Conservation (phyloP, 352 stramenopile genomes). For the Pythium diclinum region DNA sequence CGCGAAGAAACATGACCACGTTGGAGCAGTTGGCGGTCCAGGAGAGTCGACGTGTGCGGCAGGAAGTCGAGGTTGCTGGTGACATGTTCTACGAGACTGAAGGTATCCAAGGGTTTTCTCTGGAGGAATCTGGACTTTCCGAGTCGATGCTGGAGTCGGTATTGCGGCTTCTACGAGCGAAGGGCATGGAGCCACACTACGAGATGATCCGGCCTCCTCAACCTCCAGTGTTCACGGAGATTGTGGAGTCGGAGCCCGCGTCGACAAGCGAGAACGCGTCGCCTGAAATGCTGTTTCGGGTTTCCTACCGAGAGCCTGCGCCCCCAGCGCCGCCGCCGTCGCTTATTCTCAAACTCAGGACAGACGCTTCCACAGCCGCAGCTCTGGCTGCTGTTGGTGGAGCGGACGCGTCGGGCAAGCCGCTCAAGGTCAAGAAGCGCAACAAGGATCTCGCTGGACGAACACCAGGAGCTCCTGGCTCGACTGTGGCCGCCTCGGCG, state of each 20-base stretch:
- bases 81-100: conserved; percentile 26
- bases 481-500: conserved; percentile 16
- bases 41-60: conserved; percentile 21
- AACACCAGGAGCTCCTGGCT: background rate
- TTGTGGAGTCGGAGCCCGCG: conserved; percentile 31
- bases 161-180: conserved; percentile 38
- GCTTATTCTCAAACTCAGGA: conserved; percentile 35
- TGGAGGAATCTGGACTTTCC: conserved; percentile 3
- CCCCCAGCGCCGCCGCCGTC: conserved; percentile 32
- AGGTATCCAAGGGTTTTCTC: background rate
- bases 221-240: conserved; percentile 15
- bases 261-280: conserved; percentile 21
- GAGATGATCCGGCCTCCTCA: conserved; percentile 52
- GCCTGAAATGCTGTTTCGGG: conserved; percentile 48
- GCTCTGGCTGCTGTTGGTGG: conserved; percentile 9
- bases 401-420: conserved; percentile 27
- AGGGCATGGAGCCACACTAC: conserved; percentile 57
- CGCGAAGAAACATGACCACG: conserved; percentile 6
- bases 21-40: conserved; percentile 20
- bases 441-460: conserved; percentile 51
- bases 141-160: conserved; percentile 8
- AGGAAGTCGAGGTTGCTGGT: conserved; percentile 14
- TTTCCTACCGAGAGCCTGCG: conserved; percentile 68
- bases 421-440: conserved; percentile 53
- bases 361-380: conserved; percentile 26